Percentiles rank a stretch among this genome's conserved stretches.
phyloP scores from a whole-genome alignment of 177 flowering plant genomes.

The Vitis hybrid region DNA sequence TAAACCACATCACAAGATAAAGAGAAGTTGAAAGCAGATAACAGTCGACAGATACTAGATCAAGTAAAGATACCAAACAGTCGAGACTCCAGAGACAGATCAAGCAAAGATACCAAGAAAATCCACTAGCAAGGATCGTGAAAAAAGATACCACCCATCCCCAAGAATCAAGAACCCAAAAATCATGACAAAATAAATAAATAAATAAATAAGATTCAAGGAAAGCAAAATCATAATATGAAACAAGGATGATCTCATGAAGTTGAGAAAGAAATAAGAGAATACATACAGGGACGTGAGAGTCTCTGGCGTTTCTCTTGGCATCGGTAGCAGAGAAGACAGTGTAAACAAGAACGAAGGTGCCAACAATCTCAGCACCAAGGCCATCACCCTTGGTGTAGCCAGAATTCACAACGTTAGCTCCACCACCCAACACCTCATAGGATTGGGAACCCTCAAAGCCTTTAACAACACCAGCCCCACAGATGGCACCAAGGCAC shows the following conservation, averaged over 20 bases:
- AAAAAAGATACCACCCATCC: no score
- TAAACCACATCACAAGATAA: no score
- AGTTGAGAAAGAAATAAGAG: not conserved
- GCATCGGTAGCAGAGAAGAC: slow-evolving; percentile 95
- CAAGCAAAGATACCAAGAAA: no score
- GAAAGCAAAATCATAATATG: not conserved
- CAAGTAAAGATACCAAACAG: no score
- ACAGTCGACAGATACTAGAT: no score
- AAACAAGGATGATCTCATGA: no score
- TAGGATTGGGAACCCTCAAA: slow-evolving; percentile 36
- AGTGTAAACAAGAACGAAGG: slow-evolving; percentile 79
- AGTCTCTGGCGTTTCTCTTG: slow-evolving; percentile 91
- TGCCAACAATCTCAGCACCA: slow-evolving; percentile 80
- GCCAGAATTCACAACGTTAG: slow-evolving; percentile 63
- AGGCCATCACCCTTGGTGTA: slow-evolving; percentile 87
- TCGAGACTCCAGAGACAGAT: no score
- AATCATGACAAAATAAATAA: no score
- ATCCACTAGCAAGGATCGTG: no score
- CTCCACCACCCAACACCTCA: slow-evolving; percentile 56
- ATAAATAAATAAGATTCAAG: no score
- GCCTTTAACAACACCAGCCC: slow-evolving; percentile 94
- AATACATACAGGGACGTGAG: slow-evolving; percentile 77
- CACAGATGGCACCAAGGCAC: slow-evolving; percentile 72
- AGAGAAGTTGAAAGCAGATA: no score
- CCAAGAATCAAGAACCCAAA: no score